phyloP scores from a whole-genome alignment of 208 protist genomes.

The Endotrypanum monterogeii region DNA sequence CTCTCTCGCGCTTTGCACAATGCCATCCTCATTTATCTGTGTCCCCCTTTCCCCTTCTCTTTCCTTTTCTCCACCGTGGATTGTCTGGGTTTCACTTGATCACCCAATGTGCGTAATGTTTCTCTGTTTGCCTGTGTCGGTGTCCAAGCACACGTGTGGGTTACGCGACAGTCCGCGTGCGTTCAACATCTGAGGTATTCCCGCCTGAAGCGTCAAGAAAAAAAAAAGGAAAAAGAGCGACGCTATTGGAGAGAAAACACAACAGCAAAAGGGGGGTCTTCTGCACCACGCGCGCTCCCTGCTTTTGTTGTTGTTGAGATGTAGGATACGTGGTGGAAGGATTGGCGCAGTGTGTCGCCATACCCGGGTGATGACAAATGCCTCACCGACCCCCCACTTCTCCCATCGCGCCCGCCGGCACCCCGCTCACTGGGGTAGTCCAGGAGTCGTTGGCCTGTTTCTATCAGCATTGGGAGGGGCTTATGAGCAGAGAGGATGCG shows the following conservation, averaged over 20 bases:
- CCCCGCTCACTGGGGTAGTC: not conserved
- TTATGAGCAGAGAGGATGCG: not conserved
- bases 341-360: not conserved
- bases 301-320: not conserved
- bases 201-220: not conserved
- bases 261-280: not conserved
- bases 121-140: not conserved
- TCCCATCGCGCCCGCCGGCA: too few species aligned
- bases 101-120: slow-evolving; percentile 3
- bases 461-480: not conserved
- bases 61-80: slow-evolving; percentile 20
- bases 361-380: not conserved
- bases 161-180: too few species aligned
- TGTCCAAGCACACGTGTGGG: not conserved
- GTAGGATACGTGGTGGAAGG: not conserved
- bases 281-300: not conserved
- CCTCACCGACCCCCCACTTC: not conserved
- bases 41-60: slow-evolving; percentile 10
- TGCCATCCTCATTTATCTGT: slow-evolving; percentile 1
- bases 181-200: not conserved
- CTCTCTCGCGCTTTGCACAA: too few species aligned
- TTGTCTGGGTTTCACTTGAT: too few species aligned
- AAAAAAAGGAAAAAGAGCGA: too few species aligned
- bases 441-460: not conserved
- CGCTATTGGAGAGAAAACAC: not conserved